Conservation (phyloP, 1,284 basidiomycete genomes). For the Pseudomicrostroma phylloplanum region DNA sequence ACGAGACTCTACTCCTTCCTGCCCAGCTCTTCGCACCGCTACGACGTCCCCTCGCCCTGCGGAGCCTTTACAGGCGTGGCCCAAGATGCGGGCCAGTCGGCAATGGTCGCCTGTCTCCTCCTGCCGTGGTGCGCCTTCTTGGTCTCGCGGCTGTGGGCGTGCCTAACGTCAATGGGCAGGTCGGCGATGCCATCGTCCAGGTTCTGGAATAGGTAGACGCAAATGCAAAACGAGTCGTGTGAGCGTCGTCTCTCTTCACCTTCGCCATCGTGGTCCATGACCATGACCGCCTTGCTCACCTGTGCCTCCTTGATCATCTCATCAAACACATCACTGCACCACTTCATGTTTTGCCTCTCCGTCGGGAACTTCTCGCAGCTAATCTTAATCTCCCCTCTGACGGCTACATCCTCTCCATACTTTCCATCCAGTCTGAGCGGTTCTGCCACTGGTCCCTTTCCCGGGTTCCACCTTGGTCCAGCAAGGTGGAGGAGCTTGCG, state of each 20-base stretch:
- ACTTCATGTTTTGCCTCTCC: conserved; percentile 52
- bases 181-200: background rate
- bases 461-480: conserved; percentile 37
- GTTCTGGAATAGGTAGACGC: no score
- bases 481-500: conserved; percentile 52
- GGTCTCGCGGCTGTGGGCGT: background rate
- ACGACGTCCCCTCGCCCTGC: background rate
- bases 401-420: background rate
- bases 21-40: background rate
- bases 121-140: conserved; percentile 1
- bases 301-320: conserved; percentile 46
- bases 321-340: conserved; percentile 53
- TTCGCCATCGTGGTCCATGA: no score
- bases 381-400: conserved; percentile 40
- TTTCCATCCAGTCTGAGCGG: background rate
- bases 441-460: background rate
- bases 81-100: conserved; percentile 1
- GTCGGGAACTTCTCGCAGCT: conserved; percentile 49
- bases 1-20: background rate
- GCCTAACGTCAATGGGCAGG: background rate
- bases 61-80: background rate
- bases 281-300: background rate
- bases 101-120: conserved; percentile 2
- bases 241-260: no score
- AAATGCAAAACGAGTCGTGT: no score